A percentile compares a stretch with the other conserved stretches of the same genome.
phyloP scores from a whole-genome alignment of 2,329 filamentous ascomycete genomes.

The Periglandula ipomoeae region DNA sequence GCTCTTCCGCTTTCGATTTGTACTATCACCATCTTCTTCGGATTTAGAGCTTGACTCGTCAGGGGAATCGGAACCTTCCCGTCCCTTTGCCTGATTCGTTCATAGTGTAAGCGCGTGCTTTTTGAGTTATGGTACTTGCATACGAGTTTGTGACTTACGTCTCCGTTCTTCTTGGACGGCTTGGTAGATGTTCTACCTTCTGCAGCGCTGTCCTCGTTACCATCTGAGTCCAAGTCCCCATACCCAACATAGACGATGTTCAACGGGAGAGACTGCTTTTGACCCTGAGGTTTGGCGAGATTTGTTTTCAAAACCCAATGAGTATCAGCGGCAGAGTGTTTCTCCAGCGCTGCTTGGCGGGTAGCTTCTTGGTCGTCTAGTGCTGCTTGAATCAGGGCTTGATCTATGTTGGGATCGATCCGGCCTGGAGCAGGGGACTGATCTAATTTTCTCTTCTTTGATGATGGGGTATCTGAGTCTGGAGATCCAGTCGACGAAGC shows the following conservation, averaged over 20 bases:
- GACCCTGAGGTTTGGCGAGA: constrained; percentile 15
- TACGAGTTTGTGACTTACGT: constrained; percentile 19
- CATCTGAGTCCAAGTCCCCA: constrained; percentile 37
- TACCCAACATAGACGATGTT: constrained; percentile 52
- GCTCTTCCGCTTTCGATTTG: constrained; percentile 17
- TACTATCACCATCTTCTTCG: constrained; percentile 14
- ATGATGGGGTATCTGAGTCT: constrained; percentile 39
- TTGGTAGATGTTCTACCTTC: constrained; percentile 28
- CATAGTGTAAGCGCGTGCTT: no score
- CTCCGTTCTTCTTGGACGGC: constrained; percentile 18
- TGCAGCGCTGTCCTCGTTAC: constrained; percentile 24
- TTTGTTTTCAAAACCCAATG: constrained; percentile 62
- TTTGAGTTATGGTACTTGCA: neutral
- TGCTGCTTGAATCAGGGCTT: constrained; percentile 52
- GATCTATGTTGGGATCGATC: constrained; percentile 37
- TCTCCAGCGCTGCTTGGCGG: constrained; percentile 50
- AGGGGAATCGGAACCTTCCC: constrained; percentile 16
- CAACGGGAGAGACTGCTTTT: constrained; percentile 28
- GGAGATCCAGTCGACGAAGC: constrained; percentile 35
- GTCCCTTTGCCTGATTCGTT: neutral
- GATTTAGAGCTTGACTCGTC: constrained; percentile 14
- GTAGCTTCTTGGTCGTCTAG: constrained; percentile 59
- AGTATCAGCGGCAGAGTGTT: constrained; percentile 58
- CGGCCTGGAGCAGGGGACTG: constrained; percentile 27
- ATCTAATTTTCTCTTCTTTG: constrained; percentile 54